Base-by-base conservation (phyloP, 208 protist genomes). In the Crithidia mellificae region DNA sequence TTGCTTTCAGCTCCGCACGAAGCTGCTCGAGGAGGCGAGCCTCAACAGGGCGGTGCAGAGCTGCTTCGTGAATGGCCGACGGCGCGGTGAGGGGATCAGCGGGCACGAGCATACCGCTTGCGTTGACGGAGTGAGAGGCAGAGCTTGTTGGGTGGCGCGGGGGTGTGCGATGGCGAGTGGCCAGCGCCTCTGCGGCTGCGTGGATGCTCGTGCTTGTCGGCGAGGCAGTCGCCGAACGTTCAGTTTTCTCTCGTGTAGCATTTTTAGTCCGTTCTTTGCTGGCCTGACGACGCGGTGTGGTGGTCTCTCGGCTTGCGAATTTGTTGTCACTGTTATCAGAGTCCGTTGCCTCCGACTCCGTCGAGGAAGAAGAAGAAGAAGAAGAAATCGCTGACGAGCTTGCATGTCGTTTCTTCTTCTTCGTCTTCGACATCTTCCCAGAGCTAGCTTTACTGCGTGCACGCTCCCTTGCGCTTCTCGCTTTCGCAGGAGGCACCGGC, bases 1-100 rank as follows among this genome's bases (percentile, higher is more conserved):
- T 77, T 30, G 52, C 70, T 27, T 63, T 51, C 32, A 87, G 46
- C 62, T 87, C 77, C 11, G 74, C 70, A 17, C 72, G 58, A n/a
- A 87, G 74, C 24, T 63, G 43, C 53, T 72, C 63, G 4, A 56
- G 36, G 19, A 59, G 2, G 24, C 69, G 69, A 5, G 69, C 61
- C 46, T 75, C 69, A 8, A 32, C 51, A 27, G 17, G 32, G 57
- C 41, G 24, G 15, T 25, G 41, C 24, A 7, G 1, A 14, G 6
- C 41, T 46, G 41, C 12, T 32, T 41, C 29, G 29, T 51, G 57
- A n/a, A n/a, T n/a, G n/a, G n/a, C n/a, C n/a, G n/a, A 24, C 7
- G 29, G 5, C 41, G 12, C 24, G 7, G 9, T 52, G 11, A 25
- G 20, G 53, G 36, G 30, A 6, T 19, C 43, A 20, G 39, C 17